Base-by-base conservation (phyloP, 73 alveolate species). In the Paramecium sonneborni region DNA sequence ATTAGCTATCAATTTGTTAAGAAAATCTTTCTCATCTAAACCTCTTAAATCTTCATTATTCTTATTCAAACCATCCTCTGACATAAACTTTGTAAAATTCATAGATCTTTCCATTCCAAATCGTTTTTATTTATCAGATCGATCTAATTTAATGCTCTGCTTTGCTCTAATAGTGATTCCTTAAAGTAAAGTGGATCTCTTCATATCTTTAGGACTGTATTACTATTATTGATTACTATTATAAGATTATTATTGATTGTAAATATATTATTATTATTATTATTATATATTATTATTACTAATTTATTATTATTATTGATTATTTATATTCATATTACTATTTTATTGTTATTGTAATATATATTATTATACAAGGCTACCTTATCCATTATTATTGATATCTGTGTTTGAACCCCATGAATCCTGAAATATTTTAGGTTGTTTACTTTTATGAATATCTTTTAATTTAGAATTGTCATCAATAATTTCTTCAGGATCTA, bases 401-500 rank as follows among this genome's bases (percentile, higher is more conserved):
- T 79, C 90, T 5, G 55, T 23, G 5, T 79, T 30, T 12, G 90
- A 79, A 37, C 76, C 72, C 90, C 90, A 79, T 0, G 72, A 79
- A 21, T 79, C 90, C 41, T 79, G 9, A 32, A 79, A 79, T 11
- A 44, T 0, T 43, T 43, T 46, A 2, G 90, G 90, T 11, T 23
- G 4, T 14, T 41, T 38, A 37, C 76, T 79, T 79, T 44, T 79
- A 79, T 79, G 90, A 4, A 79, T 79, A 5, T 79, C 90, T 46
- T 79, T 24, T 24, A 43, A 20, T 79, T 46, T 21, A 21, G 90
- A 14, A 79, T 79, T n/a, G 3, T 79, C 90, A 43, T 79, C 90
- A 20, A 30, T 48, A 32, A 79, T 79, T 21, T 79, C 90, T 24
- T 79, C 48, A 37, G 90, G 90, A n/a, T 79, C 55, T 20, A 79